Evolutionary conservation across 768 basidiomycete species (phyloP), one percentile per base, ranked within the genome.

Genomic region (Podaxis mareebaensis): DNA sequence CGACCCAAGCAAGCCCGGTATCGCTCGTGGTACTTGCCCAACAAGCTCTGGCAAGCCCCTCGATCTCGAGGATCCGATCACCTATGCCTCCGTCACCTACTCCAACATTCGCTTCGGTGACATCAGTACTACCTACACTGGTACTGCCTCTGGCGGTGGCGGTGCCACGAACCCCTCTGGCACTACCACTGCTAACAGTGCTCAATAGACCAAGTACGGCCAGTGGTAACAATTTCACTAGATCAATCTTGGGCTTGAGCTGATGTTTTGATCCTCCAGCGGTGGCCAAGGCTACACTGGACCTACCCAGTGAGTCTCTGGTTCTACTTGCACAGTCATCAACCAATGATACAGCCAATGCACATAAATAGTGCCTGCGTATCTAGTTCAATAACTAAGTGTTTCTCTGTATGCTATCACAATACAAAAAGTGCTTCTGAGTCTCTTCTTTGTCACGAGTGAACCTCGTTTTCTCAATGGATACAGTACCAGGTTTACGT

Each of bases 101-200:
- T 84, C 83, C 36, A 84, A 84, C 79, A 85, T 84, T 76, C 78
- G 75, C 70, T 81, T 79, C 69, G 83, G 82, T 61, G 73, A 76
- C 70, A 79, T 84, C 68, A 79, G 78, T 64, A 78, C 80, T 33
- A 83, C 83, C 60, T 83, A 59, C 68, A 62, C 70, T 17, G 65
- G 64, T 24, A 53, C 56, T 11, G 58, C 63, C 56, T 64, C 65
- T 36, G 44, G 58, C 61, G 62, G 66, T 15, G 66, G 33, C 8
- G 2, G 1, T 33, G 8, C 2, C 33, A 33, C 33, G 7, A 33
- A 33, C 8, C 33, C 33, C 65, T 36, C 15, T 46, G 20, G 7
- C n/a, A 17, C 44, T 20, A 20, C 40, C 12, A 13, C 40, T 46
- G 44, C n/a, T 8, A 46, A 8, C 7, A 6, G 20, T 46, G 44